phyloP scores from a whole-genome alignment of 805 yeast species.

The Yamadazyma akitaensis region DNA sequence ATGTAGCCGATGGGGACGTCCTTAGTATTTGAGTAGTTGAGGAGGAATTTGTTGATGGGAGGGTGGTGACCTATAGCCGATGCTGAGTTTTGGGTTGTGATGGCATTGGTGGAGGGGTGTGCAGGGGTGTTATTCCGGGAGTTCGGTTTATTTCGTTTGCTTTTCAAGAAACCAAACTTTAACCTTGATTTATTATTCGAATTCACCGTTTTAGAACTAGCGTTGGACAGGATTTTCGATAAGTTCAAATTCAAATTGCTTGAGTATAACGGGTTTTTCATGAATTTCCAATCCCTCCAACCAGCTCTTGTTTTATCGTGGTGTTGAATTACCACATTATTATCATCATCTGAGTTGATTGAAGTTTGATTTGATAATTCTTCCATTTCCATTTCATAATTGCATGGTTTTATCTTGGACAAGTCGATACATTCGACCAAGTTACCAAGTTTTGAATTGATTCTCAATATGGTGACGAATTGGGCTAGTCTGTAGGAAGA shows the following conservation, averaged over 20 bases:
- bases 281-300: conserved; percentile 90
- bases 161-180: conserved; percentile 6
- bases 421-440: conserved; percentile 59
- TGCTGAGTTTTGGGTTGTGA: background rate
- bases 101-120: background rate
- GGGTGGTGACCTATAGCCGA: conserved; percentile 45
- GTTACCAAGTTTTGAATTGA: conserved; percentile 52
- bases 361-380: conserved; percentile 2
- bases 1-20: conserved; percentile 80
- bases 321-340: conserved; percentile 4
- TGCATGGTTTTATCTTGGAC: conserved; percentile 42
- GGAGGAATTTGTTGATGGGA: conserved; percentile 53
- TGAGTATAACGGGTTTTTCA: conserved; percentile 64
- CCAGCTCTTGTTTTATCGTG: conserved; percentile 55
- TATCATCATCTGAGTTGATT: conserved; percentile 1
- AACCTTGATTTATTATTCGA: conserved; percentile 7
- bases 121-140: background rate
- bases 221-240: conserved; percentile 14
- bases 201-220: conserved; percentile 14
- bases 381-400: conserved; percentile 16
- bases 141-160: conserved; percentile 10
- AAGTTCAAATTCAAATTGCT: conserved; percentile 17
- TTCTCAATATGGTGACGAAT: conserved; percentile 64
- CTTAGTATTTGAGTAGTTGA: conserved; percentile 60
- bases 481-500: conserved; percentile 81